Base-by-base conservation (phyloP, 2,329 filamentous ascomycete genomes). In the Arthrocladium fulminans region DNA sequence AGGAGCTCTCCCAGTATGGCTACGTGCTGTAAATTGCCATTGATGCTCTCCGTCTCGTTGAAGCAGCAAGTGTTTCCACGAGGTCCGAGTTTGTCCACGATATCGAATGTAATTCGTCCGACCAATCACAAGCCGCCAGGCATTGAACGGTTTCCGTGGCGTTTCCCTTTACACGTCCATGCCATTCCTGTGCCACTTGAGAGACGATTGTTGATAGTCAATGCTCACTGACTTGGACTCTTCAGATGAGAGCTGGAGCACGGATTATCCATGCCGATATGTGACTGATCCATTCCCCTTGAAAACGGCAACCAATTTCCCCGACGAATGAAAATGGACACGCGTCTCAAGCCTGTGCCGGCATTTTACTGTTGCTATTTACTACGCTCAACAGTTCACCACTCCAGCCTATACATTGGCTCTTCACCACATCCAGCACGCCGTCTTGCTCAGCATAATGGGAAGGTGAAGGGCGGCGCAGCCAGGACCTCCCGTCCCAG, bases 281-380 rank as follows among this genome's bases (percentile, higher is more conserved):
- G 7, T 22, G 7, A 22, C 9, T 3, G 9, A 22, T 12, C 37
- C 9, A 17, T 12, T 19, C 19, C 6, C 8, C 8, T 40, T 22
- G 9, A 7, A 6, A 40, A 19, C 17, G 4, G 19, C 37, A 19
- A 19, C 37, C 4, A 20, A 40, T 17, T 24, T 5, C 9, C 19
- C 15, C 4, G 10, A 7, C 9, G 4, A 61, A 57, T 48, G 51
- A 32, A 23, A 8, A 42, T 48, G 45, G 45, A 48, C 20, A 6
- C 29, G 17, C 37, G 60, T 7, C 57, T 81, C 74, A 69, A 68
- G 54, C 72, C 75, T 0, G 87, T 97, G 19, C 90, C 90, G 8
- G 83, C 89, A 1, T 83, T 96, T 55, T 97, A 97, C 63, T 88
- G 86, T 57, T 94, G 92, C 63, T 97, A 98, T 64, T 77, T 97